These are phyloP conservation scores for Daldinia concentrica DNA, from an alignment of 495 filamentous ascomycete genomes.

Conservation along the genomic window DNA sequence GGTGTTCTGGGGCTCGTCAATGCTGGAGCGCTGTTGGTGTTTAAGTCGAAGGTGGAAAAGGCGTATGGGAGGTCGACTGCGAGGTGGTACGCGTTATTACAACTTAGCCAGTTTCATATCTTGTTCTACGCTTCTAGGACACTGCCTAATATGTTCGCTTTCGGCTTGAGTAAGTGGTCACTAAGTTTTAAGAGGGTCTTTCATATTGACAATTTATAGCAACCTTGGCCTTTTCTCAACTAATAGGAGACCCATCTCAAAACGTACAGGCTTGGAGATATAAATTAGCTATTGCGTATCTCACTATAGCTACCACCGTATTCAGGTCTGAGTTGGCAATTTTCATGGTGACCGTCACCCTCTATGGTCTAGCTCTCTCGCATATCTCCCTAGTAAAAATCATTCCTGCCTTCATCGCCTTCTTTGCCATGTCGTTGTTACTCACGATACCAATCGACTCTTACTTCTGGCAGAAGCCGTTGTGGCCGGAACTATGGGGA, in stretches of 20 bases:
- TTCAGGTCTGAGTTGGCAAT: conserved; percentile 93
- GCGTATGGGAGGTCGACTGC: conserved; percentile 76
- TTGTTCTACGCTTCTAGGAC: conserved; percentile 93
- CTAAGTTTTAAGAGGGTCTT: neutral
- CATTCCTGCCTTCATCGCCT: conserved; percentile 72
- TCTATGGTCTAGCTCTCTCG: conserved; percentile 65
- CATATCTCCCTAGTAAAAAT: conserved; percentile 68
- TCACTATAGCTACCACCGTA: conserved; percentile 84
- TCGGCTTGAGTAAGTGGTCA: conserved; percentile 72
- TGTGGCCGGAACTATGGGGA: conserved; percentile 91
- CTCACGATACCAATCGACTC: conserved; percentile 81
- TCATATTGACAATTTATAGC: conserved; percentile 53
- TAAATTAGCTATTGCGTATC: conserved; percentile 70
- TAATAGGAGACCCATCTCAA: conserved; percentile 65
- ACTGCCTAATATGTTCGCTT: conserved; percentile 96
- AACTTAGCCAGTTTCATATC: conserved; percentile 89
- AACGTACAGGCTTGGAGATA: conserved; percentile 49
- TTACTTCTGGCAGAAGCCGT: conserved; percentile 86
- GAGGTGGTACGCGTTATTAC: conserved; percentile 84
- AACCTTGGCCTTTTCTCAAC: conserved; percentile 73
- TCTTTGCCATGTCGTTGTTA: conserved; percentile 68
- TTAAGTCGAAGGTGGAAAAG: conserved; percentile 68
- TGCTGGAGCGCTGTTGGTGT: conserved; percentile 70
- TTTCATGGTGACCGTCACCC: conserved; percentile 68
- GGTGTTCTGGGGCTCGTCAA: conserved; percentile 83